phyloP scores from a whole-genome alignment of 2,329 filamentous ascomycete species.

The Paracamarosporium sp. region DNA sequence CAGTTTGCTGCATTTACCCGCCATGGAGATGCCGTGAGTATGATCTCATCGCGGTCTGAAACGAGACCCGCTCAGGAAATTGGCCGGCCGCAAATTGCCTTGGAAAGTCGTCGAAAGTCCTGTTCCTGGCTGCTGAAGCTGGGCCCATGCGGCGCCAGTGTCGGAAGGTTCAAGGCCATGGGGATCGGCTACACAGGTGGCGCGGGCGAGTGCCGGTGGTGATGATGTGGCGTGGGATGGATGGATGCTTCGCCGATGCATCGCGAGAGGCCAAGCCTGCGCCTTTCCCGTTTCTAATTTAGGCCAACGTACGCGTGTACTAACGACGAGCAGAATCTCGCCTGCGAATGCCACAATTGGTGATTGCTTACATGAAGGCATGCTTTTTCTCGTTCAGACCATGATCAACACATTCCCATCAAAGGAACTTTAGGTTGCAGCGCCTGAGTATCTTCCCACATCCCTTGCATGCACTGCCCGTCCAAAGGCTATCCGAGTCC shows the following conservation, averaged over 20 bases:
- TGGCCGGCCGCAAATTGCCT: neutral
- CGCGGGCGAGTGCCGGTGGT: neutral
- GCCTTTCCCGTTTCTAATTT: neutral
- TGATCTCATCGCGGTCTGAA: neutral
- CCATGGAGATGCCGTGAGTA: neutral
- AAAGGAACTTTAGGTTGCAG: too few relatives aligned
- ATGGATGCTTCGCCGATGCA: neutral
- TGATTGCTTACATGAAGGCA: neutral
- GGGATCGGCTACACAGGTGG: neutral
- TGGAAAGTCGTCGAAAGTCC: neutral
- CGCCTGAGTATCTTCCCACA: too few relatives aligned
- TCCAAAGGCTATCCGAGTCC: too few relatives aligned
- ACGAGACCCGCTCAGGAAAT: neutral
- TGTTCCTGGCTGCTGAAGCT: constrained; percentile 1
- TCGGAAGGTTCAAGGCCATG: neutral
- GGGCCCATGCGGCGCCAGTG: neutral
- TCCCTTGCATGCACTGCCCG: too few relatives aligned
- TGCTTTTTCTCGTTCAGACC: too few relatives aligned
- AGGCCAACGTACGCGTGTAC: too few relatives aligned
- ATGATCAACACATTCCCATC: too few relatives aligned
- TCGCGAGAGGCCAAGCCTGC: neutral
- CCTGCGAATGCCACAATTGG: neutral
- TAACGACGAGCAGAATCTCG: too few relatives aligned
- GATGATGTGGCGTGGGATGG: neutral
- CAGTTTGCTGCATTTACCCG: neutral